Percentiles rank a stretch among this genome's conserved stretches.
phyloP scores from a whole-genome alignment of 129 eudicot species.

The Tagetes patula region DNA sequence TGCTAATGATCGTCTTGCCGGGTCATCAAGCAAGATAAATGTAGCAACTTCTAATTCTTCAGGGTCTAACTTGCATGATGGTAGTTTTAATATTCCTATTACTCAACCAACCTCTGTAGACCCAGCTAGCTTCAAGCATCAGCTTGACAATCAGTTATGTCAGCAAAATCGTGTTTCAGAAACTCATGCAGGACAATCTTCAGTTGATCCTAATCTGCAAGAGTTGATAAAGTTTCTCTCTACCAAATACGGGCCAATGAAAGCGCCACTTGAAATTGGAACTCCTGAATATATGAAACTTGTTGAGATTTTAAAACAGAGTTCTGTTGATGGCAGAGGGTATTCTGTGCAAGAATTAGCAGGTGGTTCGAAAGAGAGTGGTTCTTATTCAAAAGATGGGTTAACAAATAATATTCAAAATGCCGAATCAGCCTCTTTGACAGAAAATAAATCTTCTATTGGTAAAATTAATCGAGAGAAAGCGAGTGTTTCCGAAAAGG shows the following conservation, averaged over 20 bases:
- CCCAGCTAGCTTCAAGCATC: slow-evolving; percentile 30
- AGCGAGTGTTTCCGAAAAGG: slow-evolving; percentile 18
- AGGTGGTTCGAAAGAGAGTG: background rate
- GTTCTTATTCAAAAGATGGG: slow-evolving; percentile 13
- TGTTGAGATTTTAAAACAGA: slow-evolving; percentile 35
- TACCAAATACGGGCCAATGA: slow-evolving; percentile 29
- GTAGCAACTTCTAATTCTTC: slow-evolving; percentile 22
- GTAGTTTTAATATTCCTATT: background rate
- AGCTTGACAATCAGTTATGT: slow-evolving; percentile 25
- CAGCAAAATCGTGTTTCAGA: slow-evolving; percentile 31
- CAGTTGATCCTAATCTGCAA: slow-evolving; percentile 29
- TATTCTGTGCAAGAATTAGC: background rate
- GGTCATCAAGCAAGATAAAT: slow-evolving; percentile 40
- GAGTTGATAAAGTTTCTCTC: slow-evolving; percentile 26
- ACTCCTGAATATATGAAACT: slow-evolving; percentile 34
- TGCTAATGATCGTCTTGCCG: slow-evolving; percentile 34
- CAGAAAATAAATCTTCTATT: slow-evolving; percentile 19
- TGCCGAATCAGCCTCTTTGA: slow-evolving; percentile 4
- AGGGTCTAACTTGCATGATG: slow-evolving; percentile 18
- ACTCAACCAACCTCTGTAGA: slow-evolving; percentile 31
- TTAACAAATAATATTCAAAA: background rate
- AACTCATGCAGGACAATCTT: slow-evolving; percentile 18
- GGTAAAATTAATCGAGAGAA: slow-evolving; percentile 26
- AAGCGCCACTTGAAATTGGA: slow-evolving; percentile 26
- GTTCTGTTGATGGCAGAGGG: slow-evolving; percentile 20